phyloP scores from a whole-genome alignment of 768 basidiomycete genomes.

The Rhodotorula diobovata region DNA sequence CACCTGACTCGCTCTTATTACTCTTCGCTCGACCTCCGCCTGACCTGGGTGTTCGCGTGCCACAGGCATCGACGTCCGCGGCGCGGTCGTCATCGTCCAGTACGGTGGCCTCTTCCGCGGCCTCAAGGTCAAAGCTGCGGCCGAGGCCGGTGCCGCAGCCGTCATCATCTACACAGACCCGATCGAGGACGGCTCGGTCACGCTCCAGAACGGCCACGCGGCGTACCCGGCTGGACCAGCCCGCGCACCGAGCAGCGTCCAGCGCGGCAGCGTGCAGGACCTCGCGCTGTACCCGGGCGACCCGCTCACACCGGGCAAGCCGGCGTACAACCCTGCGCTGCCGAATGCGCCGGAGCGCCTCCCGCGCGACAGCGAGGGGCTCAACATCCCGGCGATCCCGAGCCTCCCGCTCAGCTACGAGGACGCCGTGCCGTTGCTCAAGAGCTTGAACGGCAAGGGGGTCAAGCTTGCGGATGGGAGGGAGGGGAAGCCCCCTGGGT shows the following conservation, averaged over 20 bases:
- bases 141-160: slow-evolving; percentile 33
- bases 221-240: slow-evolving; percentile 79
- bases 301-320: slow-evolving; percentile 80
- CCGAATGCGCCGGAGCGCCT: slow-evolving; percentile 60
- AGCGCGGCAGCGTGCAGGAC: slow-evolving; percentile 77
- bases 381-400: slow-evolving; percentile 68
- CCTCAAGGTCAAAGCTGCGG: slow-evolving; percentile 76
- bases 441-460: slow-evolving; percentile 53
- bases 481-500: slow-evolving; percentile 44
- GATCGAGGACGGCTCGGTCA: slow-evolving; percentile 40
- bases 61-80: slow-evolving; percentile 66
- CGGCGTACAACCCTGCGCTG: slow-evolving; percentile 61
- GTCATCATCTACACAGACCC: slow-evolving; percentile 43
- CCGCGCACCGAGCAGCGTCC: slow-evolving; percentile 70
- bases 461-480: slow-evolving; percentile 38
- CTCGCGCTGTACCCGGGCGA: slow-evolving; percentile 58
- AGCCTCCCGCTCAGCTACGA: slow-evolving; percentile 86
- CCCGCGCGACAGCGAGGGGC: slow-evolving; percentile 41
- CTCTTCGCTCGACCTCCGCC: too few species aligned
- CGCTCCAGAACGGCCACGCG: slow-evolving; percentile 20
- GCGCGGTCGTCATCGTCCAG: slow-evolving; percentile 68
- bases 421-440: slow-evolving; percentile 68
- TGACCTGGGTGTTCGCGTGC: too few species aligned
- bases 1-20: not conserved
- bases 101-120: slow-evolving; percentile 74